Evolutionary conservation across 345 rosid genomes (phyloP).

Genomic region (Eucalyptus cladocalyx): DNA sequence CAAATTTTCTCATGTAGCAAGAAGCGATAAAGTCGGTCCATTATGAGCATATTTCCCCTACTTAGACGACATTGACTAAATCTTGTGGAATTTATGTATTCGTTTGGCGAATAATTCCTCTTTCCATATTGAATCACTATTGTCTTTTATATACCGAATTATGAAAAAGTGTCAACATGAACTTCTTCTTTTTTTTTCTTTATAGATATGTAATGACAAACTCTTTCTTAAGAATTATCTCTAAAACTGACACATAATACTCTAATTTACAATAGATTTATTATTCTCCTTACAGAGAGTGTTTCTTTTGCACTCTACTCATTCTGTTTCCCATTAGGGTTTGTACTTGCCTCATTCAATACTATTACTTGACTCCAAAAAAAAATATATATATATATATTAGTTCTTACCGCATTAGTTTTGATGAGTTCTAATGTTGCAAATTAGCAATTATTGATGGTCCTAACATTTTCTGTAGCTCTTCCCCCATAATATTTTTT

Average conservation of each 20-base stretch:
- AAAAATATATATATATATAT: rapidly evolving
- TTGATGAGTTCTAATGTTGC: background rate
- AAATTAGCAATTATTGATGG: background rate
- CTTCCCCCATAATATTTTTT: background rate
- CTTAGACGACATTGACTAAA: too few relatives aligned
- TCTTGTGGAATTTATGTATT: background rate
- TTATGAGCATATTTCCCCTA: too few relatives aligned
- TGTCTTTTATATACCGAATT: too few relatives aligned
- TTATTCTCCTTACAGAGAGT: background rate
- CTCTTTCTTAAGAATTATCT: background rate
- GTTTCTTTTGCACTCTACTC: background rate
- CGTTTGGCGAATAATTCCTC: too few relatives aligned
- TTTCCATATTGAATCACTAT: too few relatives aligned
- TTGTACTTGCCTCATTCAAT: background rate
- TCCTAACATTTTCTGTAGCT: background rate
- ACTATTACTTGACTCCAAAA: background rate
- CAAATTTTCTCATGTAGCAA: too few relatives aligned
- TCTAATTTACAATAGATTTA: background rate
- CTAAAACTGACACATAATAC: background rate
- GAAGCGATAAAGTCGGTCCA: too few relatives aligned
- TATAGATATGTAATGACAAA: too few relatives aligned
- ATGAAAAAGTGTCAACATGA: too few relatives aligned
- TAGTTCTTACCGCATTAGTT: background rate
- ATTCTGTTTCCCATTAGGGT: background rate
- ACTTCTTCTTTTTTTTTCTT: too few relatives aligned